Evolutionary conservation across 495 filamentous ascomycete genomes (phyloP).

Genomic region (Lepraria neglecta): DNA sequence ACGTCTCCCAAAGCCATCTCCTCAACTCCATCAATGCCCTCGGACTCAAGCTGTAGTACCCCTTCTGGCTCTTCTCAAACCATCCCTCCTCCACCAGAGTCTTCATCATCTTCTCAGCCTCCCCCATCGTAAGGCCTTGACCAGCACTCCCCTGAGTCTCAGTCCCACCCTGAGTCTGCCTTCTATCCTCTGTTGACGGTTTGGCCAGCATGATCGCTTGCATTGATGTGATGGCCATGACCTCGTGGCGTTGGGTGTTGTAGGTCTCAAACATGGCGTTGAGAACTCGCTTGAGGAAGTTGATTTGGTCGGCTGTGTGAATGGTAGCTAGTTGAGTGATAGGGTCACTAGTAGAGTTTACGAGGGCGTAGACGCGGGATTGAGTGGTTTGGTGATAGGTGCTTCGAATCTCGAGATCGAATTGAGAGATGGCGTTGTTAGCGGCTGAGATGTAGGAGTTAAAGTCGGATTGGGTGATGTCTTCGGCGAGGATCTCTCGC

Average conservation of each 20-base stretch:
- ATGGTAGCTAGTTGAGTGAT: slow-evolving; percentile 82
- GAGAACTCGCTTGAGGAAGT: slow-evolving; percentile 79
- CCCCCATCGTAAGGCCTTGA: slow-evolving; percentile 61
- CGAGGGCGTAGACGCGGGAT: slow-evolving; percentile 59
- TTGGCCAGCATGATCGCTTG: slow-evolving; percentile 64
- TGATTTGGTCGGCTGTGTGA: slow-evolving; percentile 75
- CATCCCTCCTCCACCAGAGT: slow-evolving; percentile 73
- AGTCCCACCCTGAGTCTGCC: slow-evolving; percentile 36
- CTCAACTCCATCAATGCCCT: slow-evolving; percentile 79
- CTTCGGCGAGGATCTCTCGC: slow-evolving; percentile 41
- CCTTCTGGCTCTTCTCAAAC: slow-evolving; percentile 65
- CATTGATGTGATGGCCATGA: slow-evolving; percentile 70
- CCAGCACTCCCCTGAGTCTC: slow-evolving; percentile 39
- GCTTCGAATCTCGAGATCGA: slow-evolving; percentile 82
- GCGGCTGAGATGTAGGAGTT: slow-evolving; percentile 59
- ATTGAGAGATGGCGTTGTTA: slow-evolving; percentile 63
- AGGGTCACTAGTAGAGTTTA: slow-evolving; percentile 83
- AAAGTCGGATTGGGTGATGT: slow-evolving; percentile 65
- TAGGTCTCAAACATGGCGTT: slow-evolving; percentile 88
- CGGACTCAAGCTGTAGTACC: slow-evolving; percentile 68
- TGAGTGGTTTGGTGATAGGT: slow-evolving; percentile 55
- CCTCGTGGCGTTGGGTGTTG: slow-evolving; percentile 68
- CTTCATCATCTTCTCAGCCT: slow-evolving; percentile 66
- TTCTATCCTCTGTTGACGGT: slow-evolving; percentile 32
- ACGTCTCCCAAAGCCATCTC: slow-evolving; percentile 72